Evolutionary conservation across 208 protist species (phyloP).

Genomic region (Balamuthia mandrillaris): DNA sequence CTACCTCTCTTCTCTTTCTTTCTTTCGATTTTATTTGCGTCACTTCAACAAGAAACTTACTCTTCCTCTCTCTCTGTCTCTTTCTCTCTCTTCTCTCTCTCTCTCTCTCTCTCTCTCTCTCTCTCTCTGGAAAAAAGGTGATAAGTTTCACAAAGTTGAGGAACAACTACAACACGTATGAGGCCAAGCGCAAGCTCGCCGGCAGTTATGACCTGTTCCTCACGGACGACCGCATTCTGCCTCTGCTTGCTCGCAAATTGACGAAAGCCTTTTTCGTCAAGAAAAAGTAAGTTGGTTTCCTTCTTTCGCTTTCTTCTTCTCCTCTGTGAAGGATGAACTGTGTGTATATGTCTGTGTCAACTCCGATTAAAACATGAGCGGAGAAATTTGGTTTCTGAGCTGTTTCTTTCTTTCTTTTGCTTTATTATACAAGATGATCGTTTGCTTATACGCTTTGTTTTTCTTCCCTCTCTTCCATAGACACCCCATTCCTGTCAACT

Average conservation of each 20-base stretch:
- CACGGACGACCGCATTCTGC: conserved; percentile 65
- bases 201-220: conserved; percentile 69
- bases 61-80: too few species aligned
- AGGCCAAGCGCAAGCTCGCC: conserved; percentile 65
- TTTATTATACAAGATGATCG: neutral
- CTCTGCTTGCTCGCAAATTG: conserved; percentile 52
- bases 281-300: conserved; percentile 46
- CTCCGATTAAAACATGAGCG: neutral
- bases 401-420: too few species aligned
- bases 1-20: neutral
- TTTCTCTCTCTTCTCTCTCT: too few species aligned
- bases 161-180: conserved; percentile 63
- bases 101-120: too few species aligned
- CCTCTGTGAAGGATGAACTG: too few species aligned
- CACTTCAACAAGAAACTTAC: too few species aligned
- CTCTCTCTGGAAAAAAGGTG: conserved; percentile 53
- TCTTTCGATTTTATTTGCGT: neutral
- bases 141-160: conserved; percentile 62
- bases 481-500: conserved; percentile 24
- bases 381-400: neutral
- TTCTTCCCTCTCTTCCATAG: neutral
- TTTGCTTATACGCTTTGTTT: neutral
- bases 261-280: conserved; percentile 58
- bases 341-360: neutral
- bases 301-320: neutral